Percentiles rank a stretch among this genome's conserved stretches.
Evolutionary conservation across 441 rosid genomes (phyloP).

Genomic region (Erysimum pusillum): DNA sequence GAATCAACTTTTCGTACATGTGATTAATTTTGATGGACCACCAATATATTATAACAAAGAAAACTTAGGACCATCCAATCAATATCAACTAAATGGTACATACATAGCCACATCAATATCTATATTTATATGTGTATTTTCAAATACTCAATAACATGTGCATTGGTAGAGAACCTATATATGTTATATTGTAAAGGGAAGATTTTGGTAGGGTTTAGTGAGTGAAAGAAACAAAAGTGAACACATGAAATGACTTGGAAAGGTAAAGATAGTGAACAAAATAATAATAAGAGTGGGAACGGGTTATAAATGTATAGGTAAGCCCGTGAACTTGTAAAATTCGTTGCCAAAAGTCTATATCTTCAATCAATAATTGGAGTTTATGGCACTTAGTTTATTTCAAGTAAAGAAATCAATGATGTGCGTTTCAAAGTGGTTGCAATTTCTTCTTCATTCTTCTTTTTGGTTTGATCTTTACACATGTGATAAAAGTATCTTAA

Average conservation of each 20-base stretch:
- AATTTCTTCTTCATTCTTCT: conserved; percentile 1
- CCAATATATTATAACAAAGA: conserved; percentile 21
- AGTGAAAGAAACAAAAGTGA: conserved; percentile 11
- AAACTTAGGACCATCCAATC: conserved; percentile 33
- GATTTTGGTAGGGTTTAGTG: conserved; percentile 21
- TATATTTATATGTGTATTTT: not conserved
- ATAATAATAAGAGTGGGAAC: not conserved
- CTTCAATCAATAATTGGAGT: conserved; percentile 30
- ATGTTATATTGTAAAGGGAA: conserved; percentile 4
- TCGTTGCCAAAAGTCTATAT: conserved; percentile 16
- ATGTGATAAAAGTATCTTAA: conserved; percentile 29
- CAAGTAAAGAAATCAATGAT: conserved; percentile 30
- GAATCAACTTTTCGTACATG: conserved; percentile 39
- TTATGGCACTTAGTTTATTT: conserved; percentile 31
- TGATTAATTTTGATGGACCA: conserved; percentile 40
- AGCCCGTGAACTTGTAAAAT: conserved; percentile 3
- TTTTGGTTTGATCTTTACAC: conserved; percentile 23
- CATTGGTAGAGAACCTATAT: conserved; percentile 19
- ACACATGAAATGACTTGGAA: conserved; percentile 36
- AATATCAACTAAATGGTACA: conserved; percentile 21
- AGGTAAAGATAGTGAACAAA: conserved; percentile 21
- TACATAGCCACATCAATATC: conserved; percentile 24
- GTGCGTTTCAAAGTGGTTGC: conserved; percentile 25
- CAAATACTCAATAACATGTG: conserved; percentile 15
- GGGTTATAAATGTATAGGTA: conserved; percentile 1